Evolutionary conservation across 2,329 filamentous ascomycete species (phyloP), one percentile per base, ranked within the genome.

Genomic region (Aspergillus aculeatinus): DNA sequence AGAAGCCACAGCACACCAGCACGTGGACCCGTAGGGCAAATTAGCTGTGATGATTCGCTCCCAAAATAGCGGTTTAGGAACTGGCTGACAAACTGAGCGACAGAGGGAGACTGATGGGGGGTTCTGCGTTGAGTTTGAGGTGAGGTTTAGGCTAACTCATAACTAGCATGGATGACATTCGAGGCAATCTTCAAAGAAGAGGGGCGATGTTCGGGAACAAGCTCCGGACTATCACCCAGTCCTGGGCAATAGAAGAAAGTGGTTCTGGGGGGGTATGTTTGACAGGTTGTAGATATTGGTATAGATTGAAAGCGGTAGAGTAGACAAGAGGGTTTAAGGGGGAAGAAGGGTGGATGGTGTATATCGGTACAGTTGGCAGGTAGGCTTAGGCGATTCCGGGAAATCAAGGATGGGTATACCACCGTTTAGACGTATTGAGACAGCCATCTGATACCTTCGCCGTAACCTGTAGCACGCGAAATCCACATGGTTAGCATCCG

Each of bases 371-470:
- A 25, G 35, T 35, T 5, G 51, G 51, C 16, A 16, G 51, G 51
- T 10, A 31, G 42, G 11, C 27, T 29, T 29, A 29, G 31, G 33
- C 31, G 57, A 44, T 31, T 49, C 27, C 27, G 7, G 33, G 19
- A 14, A 48, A 31, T 12, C 16, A 23, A 51, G 55, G 29, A 42
- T 54, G 12, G 25, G 33, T 27, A 35, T 33, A 58, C n/a, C 51
- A 52, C 52, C 51, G 7, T 76, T 82, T 89, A 96, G 75, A 96
- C 91, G 74, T 96, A 96, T 83, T 96, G 92, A 59, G 91, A 91
- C 79, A 96, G 79, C 92, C 92, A 96, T 81, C 91, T 87, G 79
- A 96, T 94, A 70, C 85, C 92, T 70, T 96, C 92, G 57, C 91
- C 91, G 77, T 96, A 96, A 67, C 90, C 87, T 89, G 66, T 60